Conservation (phyloP, 305 asterid species). For the Fraxinus latifolia region DNA sequence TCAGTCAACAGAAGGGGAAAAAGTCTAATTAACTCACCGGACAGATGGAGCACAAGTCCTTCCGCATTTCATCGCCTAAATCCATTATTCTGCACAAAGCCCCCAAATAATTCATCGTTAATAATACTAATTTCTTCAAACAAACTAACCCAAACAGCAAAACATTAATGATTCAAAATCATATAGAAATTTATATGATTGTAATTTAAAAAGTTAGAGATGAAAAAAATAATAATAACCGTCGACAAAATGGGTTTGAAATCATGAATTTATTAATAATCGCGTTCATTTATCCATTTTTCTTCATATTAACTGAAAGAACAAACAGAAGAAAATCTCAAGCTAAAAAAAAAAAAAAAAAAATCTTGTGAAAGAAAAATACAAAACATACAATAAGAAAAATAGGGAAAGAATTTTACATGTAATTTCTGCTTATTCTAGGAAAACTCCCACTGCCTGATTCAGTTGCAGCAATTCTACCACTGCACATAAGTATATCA, state of each 20-base stretch:
- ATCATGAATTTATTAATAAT: not conserved
- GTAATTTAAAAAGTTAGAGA: not conserved
- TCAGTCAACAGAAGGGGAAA: not conserved
- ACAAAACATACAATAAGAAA: not conserved
- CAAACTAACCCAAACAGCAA: not conserved
- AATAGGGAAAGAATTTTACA: not conserved
- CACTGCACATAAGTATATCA: not conserved
- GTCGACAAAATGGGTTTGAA: not conserved
- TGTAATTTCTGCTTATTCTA: not conserved
- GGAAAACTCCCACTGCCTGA: not conserved
- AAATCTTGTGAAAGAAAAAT: not conserved
- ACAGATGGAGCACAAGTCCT: constrained; percentile 34
- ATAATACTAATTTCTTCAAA: not conserved
- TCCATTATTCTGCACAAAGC: constrained; percentile 51
- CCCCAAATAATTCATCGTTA: not conserved
- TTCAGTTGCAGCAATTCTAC: not conserved
- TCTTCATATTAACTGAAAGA: not conserved
- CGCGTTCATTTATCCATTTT: not conserved
- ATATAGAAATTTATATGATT: not conserved
- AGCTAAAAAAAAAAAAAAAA: not conserved
- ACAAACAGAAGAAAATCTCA: not conserved
- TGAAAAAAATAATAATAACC: not conserved
- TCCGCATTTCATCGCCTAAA: constrained; percentile 48
- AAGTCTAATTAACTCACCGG: constrained; percentile 38
- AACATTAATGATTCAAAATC: not conserved